Conservation (phyloP, 2,329 filamentous ascomycete genomes). For the Aspergillus pseudoglaucus region DNA sequence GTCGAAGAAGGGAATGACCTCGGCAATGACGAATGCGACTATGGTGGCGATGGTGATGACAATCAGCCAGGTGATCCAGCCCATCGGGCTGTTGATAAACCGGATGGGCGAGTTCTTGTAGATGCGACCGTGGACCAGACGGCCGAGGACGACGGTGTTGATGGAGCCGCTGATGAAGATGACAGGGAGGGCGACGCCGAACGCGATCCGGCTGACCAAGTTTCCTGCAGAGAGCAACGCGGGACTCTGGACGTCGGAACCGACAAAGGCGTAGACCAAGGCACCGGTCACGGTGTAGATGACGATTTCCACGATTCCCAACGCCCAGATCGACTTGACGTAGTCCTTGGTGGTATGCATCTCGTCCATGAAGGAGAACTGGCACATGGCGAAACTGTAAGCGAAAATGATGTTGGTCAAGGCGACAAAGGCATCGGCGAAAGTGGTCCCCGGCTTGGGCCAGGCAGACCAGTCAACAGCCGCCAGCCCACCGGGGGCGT, state of each 20-base stretch:
- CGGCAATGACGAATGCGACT: constrained; percentile 74
- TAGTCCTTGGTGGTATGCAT: constrained; percentile 21
- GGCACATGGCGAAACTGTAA: constrained; percentile 38
- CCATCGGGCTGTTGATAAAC: constrained; percentile 29
- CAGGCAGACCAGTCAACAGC: constrained; percentile 24
- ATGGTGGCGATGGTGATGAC: constrained; percentile 55
- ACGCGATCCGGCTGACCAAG: constrained; percentile 24
- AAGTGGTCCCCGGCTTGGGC: constrained; percentile 24
- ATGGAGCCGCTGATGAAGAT: constrained; percentile 34
- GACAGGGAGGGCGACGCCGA: constrained; percentile 28
- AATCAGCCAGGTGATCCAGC: constrained; percentile 28
- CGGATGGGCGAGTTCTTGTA: constrained; percentile 30
- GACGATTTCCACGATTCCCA: constrained; percentile 15
- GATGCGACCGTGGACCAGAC: constrained; percentile 28
- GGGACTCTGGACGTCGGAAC: constrained; percentile 25
- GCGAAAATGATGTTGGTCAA: constrained; percentile 33
- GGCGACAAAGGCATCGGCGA: constrained; percentile 29
- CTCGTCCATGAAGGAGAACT: constrained; percentile 22
- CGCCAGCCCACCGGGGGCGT: constrained; percentile 13
- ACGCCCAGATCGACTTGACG: constrained; percentile 18
- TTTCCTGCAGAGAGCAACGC: constrained; percentile 24
- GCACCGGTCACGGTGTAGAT: constrained; percentile 20
- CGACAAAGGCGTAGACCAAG: constrained; percentile 29
- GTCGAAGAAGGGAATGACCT: constrained; percentile 80
- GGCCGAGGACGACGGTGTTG: constrained; percentile 29